Evolutionary conservation across 495 filamentous ascomycete species (phyloP).

Genomic region (Hypoxylon lenormandii): DNA sequence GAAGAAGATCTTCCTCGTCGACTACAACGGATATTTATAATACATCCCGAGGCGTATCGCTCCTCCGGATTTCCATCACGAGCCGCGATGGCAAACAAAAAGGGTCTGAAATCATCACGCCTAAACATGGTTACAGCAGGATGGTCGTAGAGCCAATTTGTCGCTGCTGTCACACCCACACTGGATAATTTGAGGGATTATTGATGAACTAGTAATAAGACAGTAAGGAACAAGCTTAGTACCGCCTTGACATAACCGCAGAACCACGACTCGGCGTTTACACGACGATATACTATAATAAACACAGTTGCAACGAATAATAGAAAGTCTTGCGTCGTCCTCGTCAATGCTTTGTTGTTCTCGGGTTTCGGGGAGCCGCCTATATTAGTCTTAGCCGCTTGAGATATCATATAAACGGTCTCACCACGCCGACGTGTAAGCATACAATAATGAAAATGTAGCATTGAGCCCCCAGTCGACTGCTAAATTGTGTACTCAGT

Average conservation of each 20-base stretch:
- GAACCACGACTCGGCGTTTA: slow-evolving; percentile 20
- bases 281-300: slow-evolving; percentile 25
- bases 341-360: slow-evolving; percentile 1
- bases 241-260: slow-evolving; percentile 25
- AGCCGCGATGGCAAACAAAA: slow-evolving; percentile 1
- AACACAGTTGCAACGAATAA: slow-evolving; percentile 9
- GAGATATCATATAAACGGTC: slow-evolving; percentile 1
- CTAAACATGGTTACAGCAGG: slow-evolving; percentile 32
- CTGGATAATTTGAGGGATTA: slow-evolving; percentile 42
- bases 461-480: not conserved
- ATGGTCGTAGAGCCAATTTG: slow-evolving; percentile 27
- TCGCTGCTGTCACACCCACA: slow-evolving; percentile 36
- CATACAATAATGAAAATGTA: not conserved
- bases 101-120: slow-evolving; percentile 16
- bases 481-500: not conserved
- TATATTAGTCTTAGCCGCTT: not conserved
- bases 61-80: not conserved
- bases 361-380: slow-evolving; percentile 13
- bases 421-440: not conserved
- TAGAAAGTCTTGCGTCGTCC: not conserved
- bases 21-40: not conserved
- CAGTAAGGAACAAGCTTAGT: slow-evolving; percentile 11
- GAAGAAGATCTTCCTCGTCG: not conserved
- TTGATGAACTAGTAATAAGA: slow-evolving; percentile 47
- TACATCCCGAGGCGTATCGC: not conserved